Evolutionary conservation across 2,329 filamentous ascomycete genomes (phyloP), one percentile per base, ranked within the genome.

Genomic region (Raffaelea albimanens): DNA sequence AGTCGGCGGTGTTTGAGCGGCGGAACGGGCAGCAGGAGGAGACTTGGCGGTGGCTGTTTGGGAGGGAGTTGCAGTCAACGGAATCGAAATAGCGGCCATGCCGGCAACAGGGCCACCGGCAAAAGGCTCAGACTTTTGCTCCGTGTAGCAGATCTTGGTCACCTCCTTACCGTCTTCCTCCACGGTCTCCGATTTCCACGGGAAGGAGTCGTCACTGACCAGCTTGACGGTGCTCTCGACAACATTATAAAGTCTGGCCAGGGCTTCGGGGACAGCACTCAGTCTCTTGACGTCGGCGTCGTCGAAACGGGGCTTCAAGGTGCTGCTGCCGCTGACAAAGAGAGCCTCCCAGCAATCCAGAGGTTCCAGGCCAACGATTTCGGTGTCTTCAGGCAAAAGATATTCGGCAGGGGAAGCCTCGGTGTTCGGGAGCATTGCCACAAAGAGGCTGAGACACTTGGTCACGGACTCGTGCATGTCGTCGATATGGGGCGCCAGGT

Each of bases 301-400:
- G 34, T 57, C 50, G 16, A 47, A 47, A 20, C 47, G 51, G 1
- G 48, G 47, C 47, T 57, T 57, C 43, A 43, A 47, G 3, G 45
- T 23, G 25, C 41, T 9, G 23, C 22, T 7, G 23, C 18, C n/a
- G 10, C 16, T 20, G 13, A 13, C 23, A 23, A 16, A 42, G 18
- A 56, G 50, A 1, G 51, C 50, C 2, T 47, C 38, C 54, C 54
- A 56, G 44, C 33, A 8, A 53, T 52, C 63, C 18, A 76, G 59
- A 3, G 71, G 66, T 16, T 63, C 61, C 25, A 75, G 57, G 4
- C 73, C 72, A 13, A 69, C 58, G 16, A 67, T 62, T 50, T 71
- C 63, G 48, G 71, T 53, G 48, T 80, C 76, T 56, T 80, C 76
- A 0, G 63, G 55, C 1, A 80, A 65, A 19, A 78, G 61, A 56